These are phyloP conservation scores for Medicago lupulina DNA, from an alignment of 306 rosid genomes.

Conservation along the genomic window DNA sequence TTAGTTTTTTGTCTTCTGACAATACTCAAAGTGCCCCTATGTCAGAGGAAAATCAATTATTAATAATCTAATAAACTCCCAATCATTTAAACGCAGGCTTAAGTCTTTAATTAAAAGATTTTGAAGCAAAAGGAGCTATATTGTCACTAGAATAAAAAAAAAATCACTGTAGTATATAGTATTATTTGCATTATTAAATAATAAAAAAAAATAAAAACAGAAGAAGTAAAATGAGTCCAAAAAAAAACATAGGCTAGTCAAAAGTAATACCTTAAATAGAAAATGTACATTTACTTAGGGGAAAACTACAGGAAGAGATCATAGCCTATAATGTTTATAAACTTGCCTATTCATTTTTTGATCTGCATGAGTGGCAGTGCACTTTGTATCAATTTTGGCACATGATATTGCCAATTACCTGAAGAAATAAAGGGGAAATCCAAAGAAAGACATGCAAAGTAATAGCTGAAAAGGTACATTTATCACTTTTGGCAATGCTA, in stretches of 20 bases:
- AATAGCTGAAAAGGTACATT: constrained; percentile 32
- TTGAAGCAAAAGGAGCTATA: constrained; percentile 15
- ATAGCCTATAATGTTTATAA: not conserved
- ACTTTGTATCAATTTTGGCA: not conserved
- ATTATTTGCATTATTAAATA: no score
- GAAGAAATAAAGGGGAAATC: not conserved
- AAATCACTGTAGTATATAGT: no score
- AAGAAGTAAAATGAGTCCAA: constrained; percentile 7
- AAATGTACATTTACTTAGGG: constrained; percentile 20
- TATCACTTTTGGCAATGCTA: constrained; percentile 28
- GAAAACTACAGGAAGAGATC: constrained; percentile 29
- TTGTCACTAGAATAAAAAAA: not conserved
- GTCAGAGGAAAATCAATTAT: constrained; percentile 43
- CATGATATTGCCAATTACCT: not conserved
- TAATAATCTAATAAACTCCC: constrained; percentile 44
- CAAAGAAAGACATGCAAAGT: constrained; percentile 1
- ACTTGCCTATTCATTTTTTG: not conserved
- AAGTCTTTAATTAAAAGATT: constrained; percentile 34
- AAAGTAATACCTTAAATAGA: constrained; percentile 22
- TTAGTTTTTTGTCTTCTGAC: constrained; percentile 47
- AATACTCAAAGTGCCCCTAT: constrained; percentile 47
- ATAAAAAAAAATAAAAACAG: constrained; percentile 1
- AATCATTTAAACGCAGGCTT: constrained; percentile 48
- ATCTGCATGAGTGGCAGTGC: not conserved
- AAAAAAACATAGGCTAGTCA: constrained; percentile 10